Evolutionary conservation across 2,329 filamentous ascomycete genomes (phyloP).

Genomic region (Hypoxylon sp.): DNA sequence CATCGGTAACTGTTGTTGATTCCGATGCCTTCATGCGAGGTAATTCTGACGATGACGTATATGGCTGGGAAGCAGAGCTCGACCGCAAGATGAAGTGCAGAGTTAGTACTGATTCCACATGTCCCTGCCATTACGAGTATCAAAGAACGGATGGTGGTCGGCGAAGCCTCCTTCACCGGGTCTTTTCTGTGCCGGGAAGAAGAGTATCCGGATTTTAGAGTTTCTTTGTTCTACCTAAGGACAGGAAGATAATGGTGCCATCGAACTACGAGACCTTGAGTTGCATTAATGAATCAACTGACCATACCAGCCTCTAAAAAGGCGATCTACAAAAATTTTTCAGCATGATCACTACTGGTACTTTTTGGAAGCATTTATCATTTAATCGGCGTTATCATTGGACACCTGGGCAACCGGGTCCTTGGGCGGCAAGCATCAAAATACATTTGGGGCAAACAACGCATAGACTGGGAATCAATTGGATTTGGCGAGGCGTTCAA

Average conservation of each 20-base stretch:
- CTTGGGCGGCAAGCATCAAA: conserved; percentile 42
- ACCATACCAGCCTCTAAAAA: conserved; percentile 4
- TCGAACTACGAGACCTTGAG: conserved; percentile 10
- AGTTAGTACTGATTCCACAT: conserved; percentile 41
- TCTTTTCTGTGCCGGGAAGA: conserved; percentile 54
- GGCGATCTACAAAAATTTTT: conserved; percentile 25
- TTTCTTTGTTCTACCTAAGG: conserved; percentile 1
- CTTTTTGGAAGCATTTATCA: conserved; percentile 36
- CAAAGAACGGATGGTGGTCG: conserved; percentile 51
- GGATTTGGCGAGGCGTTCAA: conserved; percentile 46
- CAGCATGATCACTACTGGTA: conserved; percentile 24
- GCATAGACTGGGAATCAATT: conserved; percentile 43
- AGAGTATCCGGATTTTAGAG: conserved; percentile 35
- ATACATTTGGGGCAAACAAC: conserved; percentile 38
- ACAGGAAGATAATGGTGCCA: background rate
- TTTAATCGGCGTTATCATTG: conserved; percentile 44
- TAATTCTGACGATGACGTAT: conserved; percentile 59
- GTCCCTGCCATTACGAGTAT: conserved; percentile 49
- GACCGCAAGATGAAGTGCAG: conserved; percentile 52
- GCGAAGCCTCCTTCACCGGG: conserved; percentile 59
- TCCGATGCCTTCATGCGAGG: conserved; percentile 51
- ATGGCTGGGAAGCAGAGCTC: conserved; percentile 69
- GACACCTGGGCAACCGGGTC: conserved; percentile 43
- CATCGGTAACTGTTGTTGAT: conserved; percentile 49
- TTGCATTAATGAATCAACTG: conserved; percentile 34